Conservation (phyloP, 176 grass and related monocot species). For the Ensete glaucum region DNA sequence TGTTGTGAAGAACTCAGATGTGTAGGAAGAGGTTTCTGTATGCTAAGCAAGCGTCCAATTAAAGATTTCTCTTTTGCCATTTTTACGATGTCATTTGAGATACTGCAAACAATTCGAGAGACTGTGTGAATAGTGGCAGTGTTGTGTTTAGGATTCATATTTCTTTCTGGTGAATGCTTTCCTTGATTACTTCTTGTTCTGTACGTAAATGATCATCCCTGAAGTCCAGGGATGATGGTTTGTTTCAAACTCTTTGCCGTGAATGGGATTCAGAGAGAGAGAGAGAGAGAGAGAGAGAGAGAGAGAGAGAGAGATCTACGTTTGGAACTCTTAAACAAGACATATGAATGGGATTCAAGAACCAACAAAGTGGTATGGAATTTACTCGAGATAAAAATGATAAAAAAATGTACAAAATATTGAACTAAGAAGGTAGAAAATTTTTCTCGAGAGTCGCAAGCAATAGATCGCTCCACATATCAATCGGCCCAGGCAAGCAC, state of each 20-base stretch:
- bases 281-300: background rate
- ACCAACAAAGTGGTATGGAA: too few relatives aligned
- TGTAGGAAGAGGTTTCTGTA: background rate
- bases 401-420: background rate
- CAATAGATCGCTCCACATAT: slow-evolving; percentile 74
- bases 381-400: too few relatives aligned
- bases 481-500: slow-evolving; percentile 67
- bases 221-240: background rate
- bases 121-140: background rate
- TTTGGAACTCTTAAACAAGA: too few relatives aligned
- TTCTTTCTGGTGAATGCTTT: background rate
- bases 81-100: background rate
- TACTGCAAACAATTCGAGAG: background rate
- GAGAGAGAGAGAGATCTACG: too few relatives aligned
- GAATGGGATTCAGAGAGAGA: background rate
- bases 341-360: too few relatives aligned
- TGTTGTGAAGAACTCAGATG: background rate
- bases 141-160: background rate
- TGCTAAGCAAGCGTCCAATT: too few relatives aligned
- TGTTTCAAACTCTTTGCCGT: too few relatives aligned
- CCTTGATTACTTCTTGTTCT: background rate
- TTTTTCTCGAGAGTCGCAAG: slow-evolving; percentile 23
- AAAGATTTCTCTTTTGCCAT: background rate
- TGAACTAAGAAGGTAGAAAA: background rate
- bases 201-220: background rate